Percentiles rank a stretch among this genome's conserved stretches.
Conservation (phyloP, 176 grass and related monocot genomes). For the Oryza officinalis region DNA sequence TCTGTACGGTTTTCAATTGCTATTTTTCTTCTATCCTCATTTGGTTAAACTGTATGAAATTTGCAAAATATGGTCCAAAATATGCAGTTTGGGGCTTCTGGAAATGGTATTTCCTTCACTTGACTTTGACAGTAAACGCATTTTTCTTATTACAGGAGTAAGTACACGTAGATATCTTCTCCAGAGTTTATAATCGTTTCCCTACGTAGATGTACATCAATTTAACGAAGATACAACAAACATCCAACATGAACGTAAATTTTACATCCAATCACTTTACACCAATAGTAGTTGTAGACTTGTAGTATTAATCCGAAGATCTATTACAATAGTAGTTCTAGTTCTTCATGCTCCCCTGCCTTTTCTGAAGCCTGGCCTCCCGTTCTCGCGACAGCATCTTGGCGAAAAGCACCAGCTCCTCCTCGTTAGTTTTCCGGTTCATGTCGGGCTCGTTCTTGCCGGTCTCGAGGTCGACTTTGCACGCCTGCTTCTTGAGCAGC, state of each 20-base stretch:
- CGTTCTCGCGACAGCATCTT: conserved; percentile 30
- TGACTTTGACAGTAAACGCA: not conserved
- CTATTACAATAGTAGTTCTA: not conserved
- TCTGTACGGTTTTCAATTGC: too few species aligned
- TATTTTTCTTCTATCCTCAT: too few species aligned
- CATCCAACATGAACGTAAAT: not conserved
- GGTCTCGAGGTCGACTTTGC: conserved; percentile 57
- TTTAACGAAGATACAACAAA: not conserved
- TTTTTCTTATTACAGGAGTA: not conserved
- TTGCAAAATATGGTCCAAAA: not conserved
- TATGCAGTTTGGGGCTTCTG: not conserved
- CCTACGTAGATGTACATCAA: not conserved
- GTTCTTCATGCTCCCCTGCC: not conserved
- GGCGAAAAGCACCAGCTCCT: conserved; percentile 44
- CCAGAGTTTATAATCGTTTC: too few species aligned
- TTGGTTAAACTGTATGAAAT: too few species aligned
- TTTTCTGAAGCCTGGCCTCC: conserved; percentile 9
- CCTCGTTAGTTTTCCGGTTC: conserved; percentile 43
- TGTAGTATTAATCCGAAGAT: too few species aligned
- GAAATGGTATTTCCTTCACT: not conserved
- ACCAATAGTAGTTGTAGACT: too few species aligned
- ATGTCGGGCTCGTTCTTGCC: conserved; percentile 27
- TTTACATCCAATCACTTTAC: not conserved
- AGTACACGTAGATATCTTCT: not conserved
- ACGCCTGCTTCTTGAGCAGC: conserved; percentile 42